Percentiles rank a stretch among this genome's conserved stretches.
phyloP scores from a whole-genome alignment of 352 stramenopile genomes.

The Halophytophthora batemanensis region DNA sequence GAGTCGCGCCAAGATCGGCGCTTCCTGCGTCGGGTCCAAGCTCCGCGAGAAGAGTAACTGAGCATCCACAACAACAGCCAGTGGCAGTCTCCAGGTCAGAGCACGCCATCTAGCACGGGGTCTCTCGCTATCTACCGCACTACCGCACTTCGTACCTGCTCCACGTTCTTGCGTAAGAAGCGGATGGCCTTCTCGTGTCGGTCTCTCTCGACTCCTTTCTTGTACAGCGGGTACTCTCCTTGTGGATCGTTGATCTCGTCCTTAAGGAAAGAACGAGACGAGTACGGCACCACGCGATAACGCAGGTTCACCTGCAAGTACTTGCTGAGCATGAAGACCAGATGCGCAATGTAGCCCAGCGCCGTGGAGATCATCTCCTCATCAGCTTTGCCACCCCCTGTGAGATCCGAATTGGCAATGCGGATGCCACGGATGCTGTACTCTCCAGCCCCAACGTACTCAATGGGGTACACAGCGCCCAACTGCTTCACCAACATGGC shows the following conservation, averaged over 20 bases:
- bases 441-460: constrained; percentile 76
- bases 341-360: constrained; percentile 82
- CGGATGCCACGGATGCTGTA: constrained; percentile 81
- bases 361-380: constrained; percentile 84
- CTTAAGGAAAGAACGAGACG: constrained; percentile 76
- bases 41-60: constrained; percentile 77
- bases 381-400: constrained; percentile 47
- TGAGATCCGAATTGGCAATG: constrained; percentile 70
- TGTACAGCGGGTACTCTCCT: constrained; percentile 82
- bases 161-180: constrained; percentile 76
- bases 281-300: constrained; percentile 79
- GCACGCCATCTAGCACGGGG: constrained; percentile 2
- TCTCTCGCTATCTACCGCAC: background rate
- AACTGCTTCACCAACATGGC: constrained; percentile 79
- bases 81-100: too few species aligned
- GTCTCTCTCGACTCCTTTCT: constrained; percentile 72
- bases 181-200: constrained; percentile 75
- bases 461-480: constrained; percentile 76
- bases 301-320: constrained; percentile 84
- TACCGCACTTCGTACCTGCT: constrained; percentile 51
- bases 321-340: constrained; percentile 89
- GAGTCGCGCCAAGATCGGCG: constrained; percentile 57
- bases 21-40: constrained; percentile 62
- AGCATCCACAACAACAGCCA: constrained; percentile 9
- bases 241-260: constrained; percentile 84